Conservation (phyloP, 2,329 filamentous ascomycete species). For the Sporothrix pseudoabietina region DNA sequence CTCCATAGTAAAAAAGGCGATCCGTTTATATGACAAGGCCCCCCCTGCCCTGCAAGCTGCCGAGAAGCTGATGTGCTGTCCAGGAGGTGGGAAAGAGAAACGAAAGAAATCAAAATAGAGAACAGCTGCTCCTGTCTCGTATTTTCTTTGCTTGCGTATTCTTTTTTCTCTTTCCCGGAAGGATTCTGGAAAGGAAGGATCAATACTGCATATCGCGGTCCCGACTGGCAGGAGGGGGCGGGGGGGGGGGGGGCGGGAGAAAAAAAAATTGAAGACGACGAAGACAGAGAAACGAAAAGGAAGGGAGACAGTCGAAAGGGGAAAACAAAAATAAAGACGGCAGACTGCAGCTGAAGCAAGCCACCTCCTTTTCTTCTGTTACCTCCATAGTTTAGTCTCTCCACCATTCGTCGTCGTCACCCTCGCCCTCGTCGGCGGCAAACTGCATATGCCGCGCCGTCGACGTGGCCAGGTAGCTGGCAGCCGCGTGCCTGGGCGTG, state of each 20-base stretch:
- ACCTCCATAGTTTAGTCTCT: not conserved
- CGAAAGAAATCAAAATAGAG: not conserved
- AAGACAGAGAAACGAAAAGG: not conserved
- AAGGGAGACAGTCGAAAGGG: not conserved
- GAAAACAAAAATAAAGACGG: not conserved
- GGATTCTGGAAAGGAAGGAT: not conserved
- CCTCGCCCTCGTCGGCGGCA: slow-evolving; percentile 37
- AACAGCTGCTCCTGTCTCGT: not conserved
- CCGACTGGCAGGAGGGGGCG: not conserved
- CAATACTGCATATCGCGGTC: not conserved
- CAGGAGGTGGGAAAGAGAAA: not conserved
- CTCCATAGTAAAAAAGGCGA: not conserved
- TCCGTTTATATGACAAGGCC: not conserved
- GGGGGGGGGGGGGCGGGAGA: not conserved
- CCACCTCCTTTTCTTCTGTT: not conserved
- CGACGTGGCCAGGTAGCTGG: slow-evolving; percentile 48
- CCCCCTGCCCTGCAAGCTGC: slow-evolving; percentile 8
- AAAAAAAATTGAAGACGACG: not conserved
- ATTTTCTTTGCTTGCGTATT: not conserved
- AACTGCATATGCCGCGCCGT: slow-evolving; percentile 44
- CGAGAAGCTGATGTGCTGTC: slow-evolving; percentile 14
- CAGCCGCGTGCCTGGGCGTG: slow-evolving; percentile 47
- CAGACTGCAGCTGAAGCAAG: slow-evolving; percentile 25
- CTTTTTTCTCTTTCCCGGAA: slow-evolving; percentile 10
- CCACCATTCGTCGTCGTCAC: slow-evolving; percentile 24